A percentile compares a stretch with the other conserved stretches of the same genome.
These are phyloP conservation scores for Colletotrichum sojae DNA, from an alignment of 2,329 filamentous ascomycete genomes.

Conservation along the genomic window DNA sequence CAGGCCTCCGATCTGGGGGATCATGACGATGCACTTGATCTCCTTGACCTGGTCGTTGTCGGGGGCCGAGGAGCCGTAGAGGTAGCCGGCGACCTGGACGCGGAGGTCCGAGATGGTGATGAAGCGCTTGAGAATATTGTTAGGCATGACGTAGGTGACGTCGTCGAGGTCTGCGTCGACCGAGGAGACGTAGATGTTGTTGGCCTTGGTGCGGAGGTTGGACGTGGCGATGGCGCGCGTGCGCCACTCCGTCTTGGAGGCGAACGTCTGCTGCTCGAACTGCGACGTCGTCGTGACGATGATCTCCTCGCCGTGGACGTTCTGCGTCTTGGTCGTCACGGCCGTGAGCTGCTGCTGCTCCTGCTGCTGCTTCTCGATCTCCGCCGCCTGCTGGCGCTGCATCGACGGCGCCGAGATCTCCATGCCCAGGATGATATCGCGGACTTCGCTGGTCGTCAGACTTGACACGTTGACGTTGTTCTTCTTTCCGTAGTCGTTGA, in stretches of 20 bases:
- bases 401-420: slow-evolving; percentile 98
- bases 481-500: slow-evolving; percentile 99
- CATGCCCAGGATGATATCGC: slow-evolving; percentile 99
- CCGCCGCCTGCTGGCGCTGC: slow-evolving; percentile 97
- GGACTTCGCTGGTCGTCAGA: slow-evolving; percentile 95
- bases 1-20: slow-evolving; percentile 94
- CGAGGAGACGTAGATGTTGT: slow-evolving; percentile 99
- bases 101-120: slow-evolving; percentile 97
- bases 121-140: slow-evolving; percentile 98
- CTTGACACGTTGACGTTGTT: slow-evolving; percentile 99
- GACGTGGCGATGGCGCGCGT: slow-evolving; percentile 97
- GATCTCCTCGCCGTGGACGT: slow-evolving; percentile 96
- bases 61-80: slow-evolving; percentile 92
- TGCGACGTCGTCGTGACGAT: slow-evolving; percentile 98
- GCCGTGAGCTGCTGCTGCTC: slow-evolving; percentile 97
- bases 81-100: slow-evolving; percentile 95
- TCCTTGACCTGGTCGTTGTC: slow-evolving; percentile 99
- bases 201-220: slow-evolving; percentile 91
- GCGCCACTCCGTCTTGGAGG: slow-evolving; percentile 98
- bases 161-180: slow-evolving; percentile 93
- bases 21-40: slow-evolving; percentile 95
- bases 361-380: slow-evolving; percentile 99
- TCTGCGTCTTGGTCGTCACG: slow-evolving; percentile 98
- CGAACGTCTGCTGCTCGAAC: slow-evolving; percentile 97
- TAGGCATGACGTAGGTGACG: slow-evolving; percentile 98